These are phyloP conservation scores for Dichomitus squalens DNA, from an alignment of 1,284 basidiomycete genomes.

Conservation along the genomic window DNA sequence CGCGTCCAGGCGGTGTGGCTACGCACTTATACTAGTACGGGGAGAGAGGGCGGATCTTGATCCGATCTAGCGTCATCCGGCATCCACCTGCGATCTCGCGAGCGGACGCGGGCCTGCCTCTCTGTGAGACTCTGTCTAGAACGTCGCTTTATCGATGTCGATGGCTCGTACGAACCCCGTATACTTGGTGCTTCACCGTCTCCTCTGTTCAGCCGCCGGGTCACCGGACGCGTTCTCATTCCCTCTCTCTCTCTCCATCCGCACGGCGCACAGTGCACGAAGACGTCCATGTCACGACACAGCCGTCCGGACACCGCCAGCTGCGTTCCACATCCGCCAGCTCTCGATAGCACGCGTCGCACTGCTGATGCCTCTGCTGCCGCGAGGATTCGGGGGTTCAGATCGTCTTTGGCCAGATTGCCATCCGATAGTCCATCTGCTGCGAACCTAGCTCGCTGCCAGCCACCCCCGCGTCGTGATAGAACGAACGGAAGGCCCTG, in stretches of 20 bases:
- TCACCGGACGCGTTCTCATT: background rate
- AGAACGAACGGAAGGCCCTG: constrained; percentile 7
- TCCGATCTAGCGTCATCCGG: constrained; percentile 48
- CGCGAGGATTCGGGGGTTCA: constrained; percentile 24
- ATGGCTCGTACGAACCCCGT: constrained; percentile 3
- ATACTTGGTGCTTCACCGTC: too few species aligned
- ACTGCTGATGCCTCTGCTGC: constrained; percentile 10
- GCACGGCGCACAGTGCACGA: too few species aligned
- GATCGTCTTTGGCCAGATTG: constrained; percentile 24
- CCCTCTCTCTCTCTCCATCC: too few species aligned
- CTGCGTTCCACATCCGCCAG: too few species aligned
- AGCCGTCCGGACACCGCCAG: too few species aligned
- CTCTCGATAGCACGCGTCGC: background rate
- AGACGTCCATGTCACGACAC: background rate
- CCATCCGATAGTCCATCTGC: constrained; percentile 24
- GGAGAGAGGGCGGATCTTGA: constrained; percentile 74
- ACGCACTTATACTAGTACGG: constrained; percentile 51
- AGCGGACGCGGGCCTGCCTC: constrained; percentile 18
- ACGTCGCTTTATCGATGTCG: constrained; percentile 26
- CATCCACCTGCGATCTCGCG: constrained; percentile 29
- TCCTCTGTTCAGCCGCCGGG: background rate
- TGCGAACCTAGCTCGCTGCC: constrained; percentile 12
- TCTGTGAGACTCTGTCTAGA: constrained; percentile 15
- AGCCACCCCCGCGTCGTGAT: constrained; percentile 5
- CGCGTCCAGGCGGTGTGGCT: constrained; percentile 32